phyloP scores from a whole-genome alignment of 306 rosid species.

The Lablab purpureus region DNA sequence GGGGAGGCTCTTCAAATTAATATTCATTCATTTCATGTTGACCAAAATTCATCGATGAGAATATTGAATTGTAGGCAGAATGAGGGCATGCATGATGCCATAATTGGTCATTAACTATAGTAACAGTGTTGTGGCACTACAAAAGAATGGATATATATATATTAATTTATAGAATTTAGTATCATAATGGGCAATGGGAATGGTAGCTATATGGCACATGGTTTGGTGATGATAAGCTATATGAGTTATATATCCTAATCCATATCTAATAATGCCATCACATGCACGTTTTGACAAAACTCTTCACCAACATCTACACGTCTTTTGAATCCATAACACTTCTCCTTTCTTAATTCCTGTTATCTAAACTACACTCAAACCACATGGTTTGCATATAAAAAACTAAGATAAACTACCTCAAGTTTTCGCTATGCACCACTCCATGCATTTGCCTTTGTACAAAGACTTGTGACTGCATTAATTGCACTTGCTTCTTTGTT shows the following conservation, averaged over 20 bases:
- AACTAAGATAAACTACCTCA: constrained; percentile 21
- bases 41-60: background rate
- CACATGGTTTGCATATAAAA: constrained; percentile 31
- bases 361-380: background rate
- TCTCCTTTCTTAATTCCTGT: constrained; percentile 20
- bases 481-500: background rate
- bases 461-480: constrained; percentile 20
- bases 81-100: constrained; percentile 23
- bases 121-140: constrained; percentile 8
- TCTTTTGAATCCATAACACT: constrained; percentile 32
- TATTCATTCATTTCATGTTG: background rate
- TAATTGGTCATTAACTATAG: background rate
- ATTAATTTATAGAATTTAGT: background rate
- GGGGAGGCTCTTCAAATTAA: background rate
- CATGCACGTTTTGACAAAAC: constrained; percentile 50
- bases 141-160: background rate
- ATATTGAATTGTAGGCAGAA: background rate
- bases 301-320: constrained; percentile 17
- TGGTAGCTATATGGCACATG: constrained; percentile 48
- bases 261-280: constrained; percentile 44
- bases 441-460: constrained; percentile 29
- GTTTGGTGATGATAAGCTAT: constrained; percentile 43
- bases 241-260: constrained; percentile 28
- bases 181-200: constrained; percentile 28
- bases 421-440: constrained; percentile 9